Evolutionary conservation across 495 filamentous ascomycete species (phyloP).

Genomic region (Penicillium pancosmium): DNA sequence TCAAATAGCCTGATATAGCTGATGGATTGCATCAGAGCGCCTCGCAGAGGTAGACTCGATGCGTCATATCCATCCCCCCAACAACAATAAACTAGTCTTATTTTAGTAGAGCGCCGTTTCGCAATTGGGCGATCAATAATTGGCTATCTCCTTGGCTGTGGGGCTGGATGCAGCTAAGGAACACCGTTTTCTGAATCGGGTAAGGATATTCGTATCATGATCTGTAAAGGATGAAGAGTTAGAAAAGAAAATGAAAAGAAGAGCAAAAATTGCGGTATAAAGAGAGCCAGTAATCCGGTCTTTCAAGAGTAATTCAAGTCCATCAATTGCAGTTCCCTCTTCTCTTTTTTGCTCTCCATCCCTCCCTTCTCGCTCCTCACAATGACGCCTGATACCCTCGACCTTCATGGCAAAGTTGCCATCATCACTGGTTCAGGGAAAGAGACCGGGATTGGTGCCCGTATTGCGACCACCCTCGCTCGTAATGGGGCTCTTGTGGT

Average conservation of each 20-base stretch:
- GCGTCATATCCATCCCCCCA: not conserved
- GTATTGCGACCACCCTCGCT: slow-evolving; percentile 43
- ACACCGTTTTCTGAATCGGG: slow-evolving; percentile 19
- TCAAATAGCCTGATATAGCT: not conserved
- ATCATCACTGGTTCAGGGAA: slow-evolving; percentile 52
- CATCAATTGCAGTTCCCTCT: not conserved
- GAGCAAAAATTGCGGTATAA: not conserved
- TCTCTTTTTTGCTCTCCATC: not conserved
- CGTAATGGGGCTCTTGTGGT: slow-evolving; percentile 40
- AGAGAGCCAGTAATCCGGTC: not conserved
- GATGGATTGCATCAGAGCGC: no score
- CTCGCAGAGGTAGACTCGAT: not conserved
- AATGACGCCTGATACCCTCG: slow-evolving; percentile 23
- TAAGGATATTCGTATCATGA: not conserved
- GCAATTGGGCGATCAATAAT: not conserved
- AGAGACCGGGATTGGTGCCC: slow-evolving; percentile 49
- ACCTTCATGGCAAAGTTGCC: slow-evolving; percentile 50
- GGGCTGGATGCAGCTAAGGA: slow-evolving; percentile 13
- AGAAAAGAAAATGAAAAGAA: not conserved
- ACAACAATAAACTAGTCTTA: not conserved
- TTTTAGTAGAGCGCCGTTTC: not conserved
- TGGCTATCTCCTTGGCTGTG: not conserved
- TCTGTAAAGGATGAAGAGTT: not conserved
- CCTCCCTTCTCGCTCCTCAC: not conserved
- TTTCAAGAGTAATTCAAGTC: not conserved